Base-by-base conservation (phyloP, 768 basidiomycete genomes). In the Amylocystis lapponica region DNA sequence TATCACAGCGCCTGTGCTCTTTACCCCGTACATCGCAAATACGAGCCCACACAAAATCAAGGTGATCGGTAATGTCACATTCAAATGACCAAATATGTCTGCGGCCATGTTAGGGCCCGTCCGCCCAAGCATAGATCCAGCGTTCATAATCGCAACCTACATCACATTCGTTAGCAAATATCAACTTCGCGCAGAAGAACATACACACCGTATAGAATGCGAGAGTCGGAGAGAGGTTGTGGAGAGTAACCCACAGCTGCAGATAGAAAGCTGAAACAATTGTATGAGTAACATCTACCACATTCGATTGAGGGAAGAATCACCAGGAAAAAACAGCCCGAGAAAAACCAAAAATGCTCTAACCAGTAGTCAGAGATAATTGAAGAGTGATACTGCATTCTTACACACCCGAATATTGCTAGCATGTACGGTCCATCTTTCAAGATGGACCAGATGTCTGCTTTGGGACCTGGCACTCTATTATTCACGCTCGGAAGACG, bases 111-210 rank as follows among this genome's bases (percentile, higher is more conserved):
- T 79, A 0, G 78, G 79, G 2, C 81, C 46, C 4, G 70, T 73
- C 33, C 80, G 68, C 16, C 80, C 80, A 48, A 76, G 63, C 17
- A 79, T 57, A 11, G 74, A 74, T 3, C 71, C 66, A 3, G 62
- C 74, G 46, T 79, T 76, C 67, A 77, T 66, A n/a, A 77, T 64
- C 1, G 75, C 67, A 27, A 78, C 66, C 74, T 75, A 43, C n/a
- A 22, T 20, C 20, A 5, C 33, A 10, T 12, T 31, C 17, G 11
- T 29, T 39, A 8, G 27, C 19, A 26, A 27, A 17, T 11, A 36
- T 5, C 20, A 36, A 25, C 13, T 7, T 34, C 23, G 13, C n/a
- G 41, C 7, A 19, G 11, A n/a, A 36, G 27, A n/a, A 4, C 10
- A 16, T 25, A 26, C 49, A 10, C 20, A 54, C 52, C 13, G 46